These are phyloP conservation scores for Penicillium pancosmium DNA, from an alignment of 495 filamentous ascomycete species.

Conservation along the genomic window DNA sequence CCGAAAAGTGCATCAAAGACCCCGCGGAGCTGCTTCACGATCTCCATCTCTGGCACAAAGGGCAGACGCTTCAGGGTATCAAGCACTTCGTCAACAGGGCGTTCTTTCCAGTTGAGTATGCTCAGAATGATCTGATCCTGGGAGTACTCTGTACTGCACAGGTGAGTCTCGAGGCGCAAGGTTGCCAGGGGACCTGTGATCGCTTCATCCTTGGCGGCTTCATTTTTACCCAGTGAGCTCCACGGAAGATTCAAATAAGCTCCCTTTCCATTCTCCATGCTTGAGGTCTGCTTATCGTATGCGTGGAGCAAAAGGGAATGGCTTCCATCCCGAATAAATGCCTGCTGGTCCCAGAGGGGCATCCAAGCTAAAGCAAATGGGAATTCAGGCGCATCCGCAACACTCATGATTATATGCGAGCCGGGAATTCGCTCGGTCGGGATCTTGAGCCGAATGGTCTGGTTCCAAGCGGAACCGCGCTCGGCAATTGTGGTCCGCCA, in stretches of 20 bases:
- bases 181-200: conserved; percentile 76
- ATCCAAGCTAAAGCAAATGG: conserved; percentile 92
- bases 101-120: conserved; percentile 82
- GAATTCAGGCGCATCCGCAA: conserved; percentile 80
- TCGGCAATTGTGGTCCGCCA: conserved; percentile 86
- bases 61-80: conserved; percentile 77
- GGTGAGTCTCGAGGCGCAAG: conserved; percentile 78
- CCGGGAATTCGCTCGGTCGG: conserved; percentile 77
- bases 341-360: conserved; percentile 89
- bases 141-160: conserved; percentile 94
- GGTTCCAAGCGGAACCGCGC: conserved; percentile 78
- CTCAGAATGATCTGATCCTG: conserved; percentile 88
- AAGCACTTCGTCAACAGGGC: conserved; percentile 66
- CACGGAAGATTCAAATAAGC: conserved; percentile 86
- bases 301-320: conserved; percentile 84
- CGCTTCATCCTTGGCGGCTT: conserved; percentile 68
- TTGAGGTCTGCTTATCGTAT: conserved; percentile 83
- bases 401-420: conserved; percentile 85
- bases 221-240: conserved; percentile 65
- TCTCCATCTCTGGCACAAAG: conserved; percentile 96
- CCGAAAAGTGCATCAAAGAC: conserved; percentile 93
- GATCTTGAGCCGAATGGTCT: conserved; percentile 83
- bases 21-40: conserved; percentile 87
- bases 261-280: conserved; percentile 62
- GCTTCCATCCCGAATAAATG: conserved; percentile 84